Percentiles rank a stretch among this genome's conserved stretches.
phyloP scores from a whole-genome alignment of 768 basidiomycete genomes.

The Trametes punicea region DNA sequence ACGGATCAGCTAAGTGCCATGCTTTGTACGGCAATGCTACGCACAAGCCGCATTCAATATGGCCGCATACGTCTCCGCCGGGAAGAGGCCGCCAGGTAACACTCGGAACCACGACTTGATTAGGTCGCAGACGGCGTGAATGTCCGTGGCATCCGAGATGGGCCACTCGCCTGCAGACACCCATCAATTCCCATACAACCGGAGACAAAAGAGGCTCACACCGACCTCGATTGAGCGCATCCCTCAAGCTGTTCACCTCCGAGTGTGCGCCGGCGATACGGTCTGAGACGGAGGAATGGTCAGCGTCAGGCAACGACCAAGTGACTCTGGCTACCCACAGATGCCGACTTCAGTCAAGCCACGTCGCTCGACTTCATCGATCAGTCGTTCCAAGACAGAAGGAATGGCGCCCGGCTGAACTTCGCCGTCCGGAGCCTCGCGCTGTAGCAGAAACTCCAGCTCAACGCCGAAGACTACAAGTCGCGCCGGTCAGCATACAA shows the following conservation, averaged over 20 bases:
- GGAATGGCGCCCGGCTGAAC: slow-evolving; percentile 61
- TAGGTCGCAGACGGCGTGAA: slow-evolving; percentile 79
- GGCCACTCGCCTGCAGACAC: slow-evolving; percentile 52
- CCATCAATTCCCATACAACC: background rate
- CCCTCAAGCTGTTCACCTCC: slow-evolving; percentile 66
- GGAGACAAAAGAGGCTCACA: background rate
- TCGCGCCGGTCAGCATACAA: slow-evolving; percentile 5
- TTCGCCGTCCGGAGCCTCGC: slow-evolving; percentile 53
- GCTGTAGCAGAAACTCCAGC: slow-evolving; percentile 60
- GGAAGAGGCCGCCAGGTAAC: slow-evolving; percentile 78
- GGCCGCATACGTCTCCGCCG: slow-evolving; percentile 60
- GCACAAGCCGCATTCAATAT: slow-evolving; percentile 71
- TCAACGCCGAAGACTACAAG: slow-evolving; percentile 63
- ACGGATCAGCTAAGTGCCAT: background rate
- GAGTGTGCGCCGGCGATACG: slow-evolving; percentile 77
- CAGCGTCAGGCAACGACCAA: background rate
- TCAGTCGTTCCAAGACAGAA: slow-evolving; percentile 58
- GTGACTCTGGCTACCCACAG: slow-evolving; percentile 45
- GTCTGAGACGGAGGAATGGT: slow-evolving; percentile 41
- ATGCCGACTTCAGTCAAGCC: slow-evolving; percentile 82
- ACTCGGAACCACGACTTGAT: slow-evolving; percentile 86
- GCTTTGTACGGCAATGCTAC: background rate
- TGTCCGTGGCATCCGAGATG: slow-evolving; percentile 58
- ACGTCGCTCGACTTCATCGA: slow-evolving; percentile 68
- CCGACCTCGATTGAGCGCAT: slow-evolving; percentile 71